Evolutionary conservation across 768 basidiomycete genomes (phyloP).

Genomic region (Boletus rubroflammeus): DNA sequence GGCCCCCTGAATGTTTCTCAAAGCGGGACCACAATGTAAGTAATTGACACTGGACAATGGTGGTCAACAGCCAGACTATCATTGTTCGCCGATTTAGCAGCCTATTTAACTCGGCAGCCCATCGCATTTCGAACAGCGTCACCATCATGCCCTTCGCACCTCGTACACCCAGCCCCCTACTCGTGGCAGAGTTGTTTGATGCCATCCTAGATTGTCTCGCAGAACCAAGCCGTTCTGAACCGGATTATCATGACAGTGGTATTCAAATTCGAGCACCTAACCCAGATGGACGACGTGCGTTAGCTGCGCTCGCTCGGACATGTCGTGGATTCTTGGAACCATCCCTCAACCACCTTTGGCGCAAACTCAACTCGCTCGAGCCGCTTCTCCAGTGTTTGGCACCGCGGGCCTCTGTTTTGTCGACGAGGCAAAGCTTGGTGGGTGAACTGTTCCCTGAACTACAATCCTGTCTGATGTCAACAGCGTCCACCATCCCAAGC

Average conservation of each 20-base stretch:
- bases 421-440: background rate
- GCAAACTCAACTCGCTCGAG: background rate
- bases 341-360: slow-evolving; percentile 1
- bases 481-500: background rate
- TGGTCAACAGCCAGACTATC: background rate
- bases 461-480: background rate
- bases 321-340: background rate
- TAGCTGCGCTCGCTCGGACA: slow-evolving; percentile 1
- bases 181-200: background rate
- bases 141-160: background rate
- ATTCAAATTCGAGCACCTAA: background rate
- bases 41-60: background rate
- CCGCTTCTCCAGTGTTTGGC: background rate
- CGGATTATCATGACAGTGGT: background rate
- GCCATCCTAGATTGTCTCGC: background rate
- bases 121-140: background rate
- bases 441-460: background rate
- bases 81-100: background rate
- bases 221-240: background rate
- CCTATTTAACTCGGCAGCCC: background rate
- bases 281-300: background rate
- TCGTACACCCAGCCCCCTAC: background rate
- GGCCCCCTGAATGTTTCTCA: background rate
- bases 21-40: background rate
- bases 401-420: background rate